Percentiles rank a stretch among this genome's conserved stretches.
Conservation (phyloP, 192 early-diverging fungal species). For the Lobosporangium transversale region DNA sequence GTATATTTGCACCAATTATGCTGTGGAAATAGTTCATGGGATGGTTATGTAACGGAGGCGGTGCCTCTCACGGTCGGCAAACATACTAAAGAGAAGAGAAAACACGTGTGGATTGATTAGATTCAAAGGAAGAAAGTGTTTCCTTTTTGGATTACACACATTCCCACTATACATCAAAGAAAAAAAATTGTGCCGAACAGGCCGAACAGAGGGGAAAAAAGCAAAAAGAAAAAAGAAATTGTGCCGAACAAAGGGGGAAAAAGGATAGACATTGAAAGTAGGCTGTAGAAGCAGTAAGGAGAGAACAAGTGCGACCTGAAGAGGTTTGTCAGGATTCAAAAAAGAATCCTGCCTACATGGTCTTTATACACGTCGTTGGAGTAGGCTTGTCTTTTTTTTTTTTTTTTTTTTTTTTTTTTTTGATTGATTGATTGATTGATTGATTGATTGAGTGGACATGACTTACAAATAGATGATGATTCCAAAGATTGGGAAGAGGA, state of each 20-base stretch:
- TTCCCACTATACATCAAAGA: no score
- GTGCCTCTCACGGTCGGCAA: conserved; percentile 22
- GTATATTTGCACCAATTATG: no score
- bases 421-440: no score
- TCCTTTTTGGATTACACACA: no score
- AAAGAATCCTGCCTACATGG: not conserved
- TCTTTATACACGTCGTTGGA: no score
- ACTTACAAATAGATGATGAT: conserved; percentile 71
- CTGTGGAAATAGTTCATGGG: no score
- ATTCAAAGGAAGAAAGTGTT: not conserved
- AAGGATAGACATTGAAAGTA: not conserved
- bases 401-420: no score
- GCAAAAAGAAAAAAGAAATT: conserved; percentile 1
- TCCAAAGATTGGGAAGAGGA: conserved; percentile 68
- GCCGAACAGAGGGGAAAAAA: not conserved
- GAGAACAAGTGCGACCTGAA: not conserved
- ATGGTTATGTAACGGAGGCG: conserved; percentile 48
- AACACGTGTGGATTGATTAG: not conserved
- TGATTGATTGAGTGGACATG: not conserved
- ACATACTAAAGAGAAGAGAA: conserved; percentile 8
- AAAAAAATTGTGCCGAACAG: not conserved
- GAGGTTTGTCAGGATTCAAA: not conserved
- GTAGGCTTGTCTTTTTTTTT: no score
- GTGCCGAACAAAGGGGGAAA: not conserved
- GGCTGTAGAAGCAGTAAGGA: not conserved